These are phyloP conservation scores for Candida cerambycidarum DNA, from an alignment of 805 yeast species.

Conservation along the genomic window DNA sequence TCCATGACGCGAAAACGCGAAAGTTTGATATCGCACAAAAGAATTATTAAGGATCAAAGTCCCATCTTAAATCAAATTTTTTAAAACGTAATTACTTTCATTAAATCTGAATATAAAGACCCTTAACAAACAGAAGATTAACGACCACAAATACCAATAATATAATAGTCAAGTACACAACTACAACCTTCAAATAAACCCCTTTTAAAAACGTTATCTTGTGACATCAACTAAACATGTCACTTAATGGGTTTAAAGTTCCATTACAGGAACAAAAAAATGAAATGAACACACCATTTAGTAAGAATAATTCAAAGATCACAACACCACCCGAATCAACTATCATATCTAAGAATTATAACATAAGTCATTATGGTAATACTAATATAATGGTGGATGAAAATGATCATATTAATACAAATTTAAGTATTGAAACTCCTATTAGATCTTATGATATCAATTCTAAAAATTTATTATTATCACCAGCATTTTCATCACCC, in stretches of 20 bases:
- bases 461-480: conserved; percentile 24
- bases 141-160: too few species aligned
- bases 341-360: conserved; percentile 4
- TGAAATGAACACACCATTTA: conserved; percentile 15
- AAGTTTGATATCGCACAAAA: conserved; percentile 4
- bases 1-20: conserved; percentile 8
- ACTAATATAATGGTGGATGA: not conserved
- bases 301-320: conserved; percentile 21
- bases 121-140: not conserved
- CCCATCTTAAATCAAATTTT: conserved; percentile 7
- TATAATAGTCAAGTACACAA: too few species aligned
- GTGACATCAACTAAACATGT: conserved; percentile 1
- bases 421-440: conserved; percentile 13
- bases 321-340: conserved; percentile 35
- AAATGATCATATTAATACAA: conserved; percentile 9
- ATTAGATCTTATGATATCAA: conserved; percentile 12
- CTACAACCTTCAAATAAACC: not conserved
- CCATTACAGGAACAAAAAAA: conserved; percentile 18
- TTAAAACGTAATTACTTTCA: not conserved
- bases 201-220: too few species aligned
- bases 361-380: conserved; percentile 3
- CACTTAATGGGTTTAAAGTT: conserved; percentile 13
- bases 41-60: conserved; percentile 6
- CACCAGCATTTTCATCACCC: conserved; percentile 52
- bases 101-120: not conserved